phyloP scores from a whole-genome alignment of 345 rosid genomes.

The Corchorus olitorius region DNA sequence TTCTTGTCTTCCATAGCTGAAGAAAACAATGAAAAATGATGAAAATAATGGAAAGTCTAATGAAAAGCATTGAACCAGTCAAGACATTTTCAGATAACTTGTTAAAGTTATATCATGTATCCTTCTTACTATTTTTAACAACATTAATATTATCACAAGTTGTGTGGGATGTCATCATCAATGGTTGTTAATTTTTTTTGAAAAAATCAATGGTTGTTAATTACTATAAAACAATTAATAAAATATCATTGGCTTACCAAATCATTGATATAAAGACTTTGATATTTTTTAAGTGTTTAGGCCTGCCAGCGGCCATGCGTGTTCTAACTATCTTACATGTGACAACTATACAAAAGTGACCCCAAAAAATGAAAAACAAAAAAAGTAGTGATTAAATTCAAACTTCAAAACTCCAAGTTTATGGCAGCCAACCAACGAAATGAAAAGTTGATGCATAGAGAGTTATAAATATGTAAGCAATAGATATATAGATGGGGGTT shows the following conservation, averaged over 20 bases:
- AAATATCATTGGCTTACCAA: background rate
- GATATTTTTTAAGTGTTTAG: background rate
- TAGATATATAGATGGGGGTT: too few species aligned
- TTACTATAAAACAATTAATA: background rate
- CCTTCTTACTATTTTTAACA: background rate
- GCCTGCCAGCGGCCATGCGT: background rate
- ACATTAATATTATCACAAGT: background rate
- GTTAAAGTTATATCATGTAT: background rate
- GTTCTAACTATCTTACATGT: background rate
- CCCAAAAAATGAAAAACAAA: background rate
- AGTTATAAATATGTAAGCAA: background rate
- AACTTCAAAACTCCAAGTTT: background rate
- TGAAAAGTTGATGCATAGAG: too few species aligned
- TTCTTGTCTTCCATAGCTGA: slow-evolving; percentile 11
- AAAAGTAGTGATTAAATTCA: background rate
- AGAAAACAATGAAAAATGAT: background rate
- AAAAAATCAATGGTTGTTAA: too few species aligned
- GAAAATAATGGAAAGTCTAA: background rate
- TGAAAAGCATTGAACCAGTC: background rate
- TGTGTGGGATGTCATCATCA: background rate
- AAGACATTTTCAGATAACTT: background rate
- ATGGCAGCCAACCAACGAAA: background rate
- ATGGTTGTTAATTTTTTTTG: background rate
- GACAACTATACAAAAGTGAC: background rate
- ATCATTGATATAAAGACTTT: background rate